Evolutionary conservation across 192 early-diverging fungal genomes (phyloP), one percentile per base, ranked within the genome.

Genomic region (Backusella circina): DNA sequence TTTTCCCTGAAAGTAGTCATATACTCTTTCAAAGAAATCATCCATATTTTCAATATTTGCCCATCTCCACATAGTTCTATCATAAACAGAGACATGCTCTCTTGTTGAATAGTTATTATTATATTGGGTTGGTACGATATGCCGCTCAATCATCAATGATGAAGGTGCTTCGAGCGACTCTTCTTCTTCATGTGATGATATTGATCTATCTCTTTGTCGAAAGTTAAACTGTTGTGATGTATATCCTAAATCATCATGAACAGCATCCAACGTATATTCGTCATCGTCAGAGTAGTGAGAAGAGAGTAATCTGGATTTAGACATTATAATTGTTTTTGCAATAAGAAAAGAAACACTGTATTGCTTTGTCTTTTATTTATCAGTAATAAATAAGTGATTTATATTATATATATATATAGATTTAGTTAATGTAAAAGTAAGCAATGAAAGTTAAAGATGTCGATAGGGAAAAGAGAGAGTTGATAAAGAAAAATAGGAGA

Each of bases 1-100:
- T 77, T 97, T 96, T 54, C 96, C 96, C 1, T 82, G 84, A 75
- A 93, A 99, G 82, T 98, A 98, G 12, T 86, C 73, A 76, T 99
- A 99, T 21, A 97, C 90, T 38, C 78, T 77, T 39, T 88, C 82
- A 69, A 93, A 88, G 73, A 97, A 95, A 41, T 89, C 86, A 82
- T 99, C 97, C 78, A 95, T 78, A 76, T 96, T 94, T 73, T 91
- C 89, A 13, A 93, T 90, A 82, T 95, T 91, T 39, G 89, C 88
- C 95, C 97, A 97, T 65, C 91, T 86, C 84, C 88, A 89, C 80
- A 93, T 80, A 18, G 94, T 92, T 18, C 90, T 80, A 70, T 94
- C 93, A 37, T 77, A 71, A 13, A 83, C 76, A 64, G 84, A 75
- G 74, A 84, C 79, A 51, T 84, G 81, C 28, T 84, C 76, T 51